Base-by-base conservation (phyloP, 306 rosid species). In the Corylus avellana region DNA sequence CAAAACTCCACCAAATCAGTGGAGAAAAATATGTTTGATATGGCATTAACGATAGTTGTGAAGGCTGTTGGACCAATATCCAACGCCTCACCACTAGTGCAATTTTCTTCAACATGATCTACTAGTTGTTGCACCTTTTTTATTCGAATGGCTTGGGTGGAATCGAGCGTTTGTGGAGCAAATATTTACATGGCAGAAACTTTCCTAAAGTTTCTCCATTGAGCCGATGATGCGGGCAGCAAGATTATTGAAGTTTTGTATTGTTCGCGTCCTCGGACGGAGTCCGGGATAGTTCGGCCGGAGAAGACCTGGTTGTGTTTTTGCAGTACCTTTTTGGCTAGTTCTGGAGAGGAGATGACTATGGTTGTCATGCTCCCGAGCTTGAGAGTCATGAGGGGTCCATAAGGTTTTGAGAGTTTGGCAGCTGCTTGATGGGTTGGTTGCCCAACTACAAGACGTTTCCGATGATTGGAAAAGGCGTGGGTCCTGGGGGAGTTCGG, bases 11-110 rank as follows among this genome's bases (percentile, higher is more conserved):
- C 86, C 70, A 83, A 70, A 9, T 79, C 80, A 27, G 55, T 1
- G 1, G 83, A 79, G 7, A 83, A 83, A 46, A 83, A 63, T 3
- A 80, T 75, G 75, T 83, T 83, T 42, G 86, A 79, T 1, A 79
- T 53, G 35, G 75, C 16, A 14, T 79, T 83, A 51, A 79, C 77
- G 10, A 62, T 80, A 10, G 80, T 75, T 0, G 74, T 75, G 58
- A 83, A 79, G 7, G 59, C 77, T 61, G 48, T 18, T 46, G 76
- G 64, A 58, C 80, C 86, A 58, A 83, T 50, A 70, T 78, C 80
- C 25, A 83, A 7, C 11, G 61, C 74, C 7, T 51, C n/a, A 49
- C 77, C 80, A 46, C 54, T 70, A 27, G 3, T 35, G 22, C 77
- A 57, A 27, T 17, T 25, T 61, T 59, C 70, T 1, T 58, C n/a